Evolutionary conservation across 768 basidiomycete species (phyloP), one percentile per base, ranked within the genome.

Genomic region (Trametes villosa): DNA sequence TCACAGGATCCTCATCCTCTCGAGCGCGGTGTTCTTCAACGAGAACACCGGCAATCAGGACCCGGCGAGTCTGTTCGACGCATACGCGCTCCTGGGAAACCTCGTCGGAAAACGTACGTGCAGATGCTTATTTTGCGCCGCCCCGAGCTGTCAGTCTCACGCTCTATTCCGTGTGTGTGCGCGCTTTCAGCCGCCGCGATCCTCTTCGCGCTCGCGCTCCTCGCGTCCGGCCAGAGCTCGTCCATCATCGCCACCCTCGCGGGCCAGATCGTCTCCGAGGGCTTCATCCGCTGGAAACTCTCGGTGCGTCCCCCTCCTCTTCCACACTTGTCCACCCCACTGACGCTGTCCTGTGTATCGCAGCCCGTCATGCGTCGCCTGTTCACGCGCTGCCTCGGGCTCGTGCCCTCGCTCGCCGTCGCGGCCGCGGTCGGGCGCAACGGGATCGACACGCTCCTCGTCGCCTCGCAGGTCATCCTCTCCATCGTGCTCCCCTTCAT

Each of bases 191-290:
- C 83, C 40, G 88, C 92, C 9, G 95, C 90, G 0, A 84, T 86
- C n/a, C 75, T 97, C 40, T 98, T 97, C 67, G 95, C 96, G 1
- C 70, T 98, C 41, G 92, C 92, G 2, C 77, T 98, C 15, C 81
- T 98, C 13, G 86, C 88, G 33, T 80, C 93, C 2, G 95, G 96
- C 2, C 94, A 97, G 80, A 91, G 91, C 64, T 91, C 96, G 0
- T 91, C 89, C 9, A 83, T 97, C 50, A 89, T 96, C 4, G 94
- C 92, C 11, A 97, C 94, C 0, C 82, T 96, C 13, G 89, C 92
- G 0, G 94, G 94, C 0, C 95, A 97, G 74, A 88, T 92, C 22
- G 88, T 98, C 38, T 87, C 87, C 0, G 94, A 97, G 74, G 94
- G 95, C 0, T 94, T 95, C 74, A 80, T 96, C 54, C 85, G 84